These are phyloP conservation scores for Peronospora farinosa DNA, from an alignment of 352 stramenopile genomes.

Conservation along the genomic window DNA sequence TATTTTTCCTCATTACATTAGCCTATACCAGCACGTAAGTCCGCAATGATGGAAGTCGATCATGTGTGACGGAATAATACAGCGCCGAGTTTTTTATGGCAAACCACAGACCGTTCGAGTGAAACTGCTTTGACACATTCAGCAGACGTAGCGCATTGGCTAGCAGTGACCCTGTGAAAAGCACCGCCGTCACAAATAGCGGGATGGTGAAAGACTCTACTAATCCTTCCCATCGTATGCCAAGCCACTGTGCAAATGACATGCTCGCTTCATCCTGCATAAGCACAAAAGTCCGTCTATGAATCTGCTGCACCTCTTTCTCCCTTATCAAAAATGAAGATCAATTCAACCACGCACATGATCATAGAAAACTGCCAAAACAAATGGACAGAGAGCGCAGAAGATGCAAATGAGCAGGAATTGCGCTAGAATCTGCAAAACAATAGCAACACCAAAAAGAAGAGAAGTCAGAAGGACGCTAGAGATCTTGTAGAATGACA, in stretches of 20 bases:
- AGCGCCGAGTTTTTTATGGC: slow-evolving; percentile 80
- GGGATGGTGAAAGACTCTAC: slow-evolving; percentile 50
- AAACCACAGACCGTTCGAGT: slow-evolving; percentile 63
- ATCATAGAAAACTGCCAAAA: slow-evolving; percentile 78
- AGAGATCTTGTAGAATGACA: neutral
- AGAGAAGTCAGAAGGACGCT: slow-evolving; percentile 3
- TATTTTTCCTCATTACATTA: neutral
- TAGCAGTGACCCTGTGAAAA: slow-evolving; percentile 76
- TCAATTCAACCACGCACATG: slow-evolving; percentile 38
- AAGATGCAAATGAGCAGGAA: slow-evolving; percentile 87
- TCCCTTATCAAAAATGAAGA: neutral
- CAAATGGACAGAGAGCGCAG: slow-evolving; percentile 74
- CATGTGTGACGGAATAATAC: slow-evolving; percentile 67
- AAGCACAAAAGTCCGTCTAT: slow-evolving; percentile 1
- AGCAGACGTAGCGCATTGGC: slow-evolving; percentile 69
- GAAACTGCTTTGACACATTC: slow-evolving; percentile 71
- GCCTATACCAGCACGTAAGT: slow-evolving; percentile 72
- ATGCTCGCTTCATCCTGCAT: slow-evolving; percentile 66
- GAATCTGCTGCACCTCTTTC: slow-evolving; percentile 1
- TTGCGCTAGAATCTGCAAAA: slow-evolving; percentile 78
- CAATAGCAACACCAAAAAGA: slow-evolving; percentile 1
- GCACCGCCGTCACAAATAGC: slow-evolving; percentile 58
- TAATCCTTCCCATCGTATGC: slow-evolving; percentile 64
- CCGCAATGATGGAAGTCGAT: slow-evolving; percentile 68
- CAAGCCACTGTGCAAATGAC: slow-evolving; percentile 79